Percentiles rank a stretch among this genome's conserved stretches.
phyloP scores from a whole-genome alignment of 345 rosid species.

The Excoecaria agallocha region DNA sequence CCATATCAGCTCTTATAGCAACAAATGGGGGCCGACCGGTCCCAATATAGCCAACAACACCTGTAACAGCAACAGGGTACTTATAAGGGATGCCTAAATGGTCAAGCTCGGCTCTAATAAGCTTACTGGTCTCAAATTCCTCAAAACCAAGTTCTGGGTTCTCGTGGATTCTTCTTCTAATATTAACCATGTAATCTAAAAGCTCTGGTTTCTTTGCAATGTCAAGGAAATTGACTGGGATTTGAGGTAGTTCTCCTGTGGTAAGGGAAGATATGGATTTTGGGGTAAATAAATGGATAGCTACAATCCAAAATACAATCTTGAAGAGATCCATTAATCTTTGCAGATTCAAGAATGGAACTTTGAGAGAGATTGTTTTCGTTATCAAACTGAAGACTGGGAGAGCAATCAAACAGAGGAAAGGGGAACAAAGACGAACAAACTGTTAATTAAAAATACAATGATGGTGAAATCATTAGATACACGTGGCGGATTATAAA shows the following conservation, averaged over 20 bases:
- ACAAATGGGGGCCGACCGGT: constrained; percentile 23
- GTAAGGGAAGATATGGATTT: constrained; percentile 10
- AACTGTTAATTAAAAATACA: no score
- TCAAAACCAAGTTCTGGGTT: constrained; percentile 30
- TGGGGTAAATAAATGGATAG: constrained; percentile 16
- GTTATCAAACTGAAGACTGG: background rate
- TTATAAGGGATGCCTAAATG: constrained; percentile 21
- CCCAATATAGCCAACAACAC: constrained; percentile 24
- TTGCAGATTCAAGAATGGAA: background rate
- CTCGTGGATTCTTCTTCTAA: constrained; percentile 27
- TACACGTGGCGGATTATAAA: constrained; percentile 3
- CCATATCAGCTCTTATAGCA: constrained; percentile 31
- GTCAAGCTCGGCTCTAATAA: constrained; percentile 26
- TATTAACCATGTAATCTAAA: constrained; percentile 18
- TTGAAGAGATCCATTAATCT: constrained; percentile 27
- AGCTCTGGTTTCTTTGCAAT: constrained; percentile 37
- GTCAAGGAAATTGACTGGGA: constrained; percentile 40
- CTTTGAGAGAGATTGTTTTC: background rate
- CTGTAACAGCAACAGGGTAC: constrained; percentile 28
- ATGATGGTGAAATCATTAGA: background rate
- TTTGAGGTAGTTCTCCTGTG: constrained; percentile 24
- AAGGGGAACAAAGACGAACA: background rate
- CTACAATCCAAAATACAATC: constrained; percentile 17
- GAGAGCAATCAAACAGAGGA: background rate
- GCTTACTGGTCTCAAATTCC: constrained; percentile 29